Base-by-base conservation (phyloP, 2,329 filamentous ascomycete species). In the Xylariaceae sp. region DNA sequence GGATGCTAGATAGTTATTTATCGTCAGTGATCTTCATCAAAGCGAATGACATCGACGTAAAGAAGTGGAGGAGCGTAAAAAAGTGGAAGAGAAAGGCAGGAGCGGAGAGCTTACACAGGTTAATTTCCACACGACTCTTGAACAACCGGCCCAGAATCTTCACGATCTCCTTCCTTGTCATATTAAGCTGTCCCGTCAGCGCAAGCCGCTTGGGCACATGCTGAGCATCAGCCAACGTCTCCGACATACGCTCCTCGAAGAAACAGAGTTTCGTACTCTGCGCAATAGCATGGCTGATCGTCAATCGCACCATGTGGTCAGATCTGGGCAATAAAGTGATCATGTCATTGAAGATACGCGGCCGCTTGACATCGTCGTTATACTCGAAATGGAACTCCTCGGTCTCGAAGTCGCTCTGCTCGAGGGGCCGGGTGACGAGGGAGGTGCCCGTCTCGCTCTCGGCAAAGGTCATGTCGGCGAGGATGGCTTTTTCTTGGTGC, bases 341-440 rank as follows among this genome's bases (percentile, higher is more conserved):
- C 93, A 98, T 98, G 67, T 98, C 93, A 68, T 98, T 97, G 72
- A 94, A 98, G 22, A 98, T 87, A 45, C 93, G 81, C 4, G 93
- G 93, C 40, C 91, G 81, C 51, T 90, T 85, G 25, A 93, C 89
- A 47, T 88, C 79, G 1, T 82, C 79, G 58, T 88, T 95, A 72
- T 98, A 98, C 66, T 97, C 91, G 63, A 98, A 98, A 63, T 98
- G 92, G 60, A 98, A 96, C 63, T 97, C 92, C 64, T 98, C 93
- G 37, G 90, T 98, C 70, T 98, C 93, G 56, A 94, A 95, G 62
- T 97, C 91, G 54, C 85, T 85, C 66, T 96, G 88, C 45, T 88
- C 82, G 19, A 95, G 74, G 1, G 91, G 88, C 25, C 88, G 79
- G 2, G 83, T 86, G 23, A 90, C 83, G 6, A 98, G 77, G 10